Percentiles rank a stretch among this genome's conserved stretches.
Conservation (phyloP, 192 early-diverging fungal genomes). For the Entophlyctis helioformis region DNA sequence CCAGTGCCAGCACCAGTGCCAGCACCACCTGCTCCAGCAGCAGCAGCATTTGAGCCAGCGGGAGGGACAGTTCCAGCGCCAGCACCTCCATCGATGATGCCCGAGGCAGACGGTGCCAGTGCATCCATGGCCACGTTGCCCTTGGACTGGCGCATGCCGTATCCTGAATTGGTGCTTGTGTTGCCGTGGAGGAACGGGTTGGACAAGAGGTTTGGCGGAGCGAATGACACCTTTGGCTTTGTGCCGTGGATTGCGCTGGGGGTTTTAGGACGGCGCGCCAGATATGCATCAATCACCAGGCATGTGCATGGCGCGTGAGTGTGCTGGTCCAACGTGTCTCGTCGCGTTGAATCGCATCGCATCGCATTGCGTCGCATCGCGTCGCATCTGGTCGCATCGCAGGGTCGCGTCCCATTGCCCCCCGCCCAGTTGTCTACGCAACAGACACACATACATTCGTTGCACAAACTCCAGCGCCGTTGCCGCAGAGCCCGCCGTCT, state of each 20-base stretch:
- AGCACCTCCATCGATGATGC: no score
- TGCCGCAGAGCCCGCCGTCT: slow-evolving; percentile 6
- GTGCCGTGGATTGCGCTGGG: slow-evolving; percentile 13
- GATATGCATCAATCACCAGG: neutral
- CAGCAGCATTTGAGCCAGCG: no score
- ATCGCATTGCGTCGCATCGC: neutral
- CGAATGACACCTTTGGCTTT: slow-evolving; percentile 10
- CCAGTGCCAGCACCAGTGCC: no score
- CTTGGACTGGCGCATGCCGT: no score
- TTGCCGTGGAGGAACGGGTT: slow-evolving; percentile 23
- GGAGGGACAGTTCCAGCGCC: no score
- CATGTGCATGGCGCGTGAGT: neutral
- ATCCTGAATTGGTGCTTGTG: no score
- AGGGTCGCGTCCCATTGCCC: neutral
- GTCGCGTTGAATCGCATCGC: neutral
- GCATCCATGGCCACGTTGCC: no score
- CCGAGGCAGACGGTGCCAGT: no score
- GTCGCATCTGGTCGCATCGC: neutral
- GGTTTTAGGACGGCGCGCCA: neutral
- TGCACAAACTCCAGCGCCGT: slow-evolving; percentile 18
- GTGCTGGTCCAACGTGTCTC: neutral
- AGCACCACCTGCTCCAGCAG: no score
- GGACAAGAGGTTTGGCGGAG: slow-evolving; percentile 1
- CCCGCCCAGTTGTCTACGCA: neutral
- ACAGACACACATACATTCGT: slow-evolving; percentile 14